Evolutionary conservation across 257 asterid genomes (phyloP), one percentile per base, ranked within the genome.

Genomic region (Solanum medicagineum): DNA sequence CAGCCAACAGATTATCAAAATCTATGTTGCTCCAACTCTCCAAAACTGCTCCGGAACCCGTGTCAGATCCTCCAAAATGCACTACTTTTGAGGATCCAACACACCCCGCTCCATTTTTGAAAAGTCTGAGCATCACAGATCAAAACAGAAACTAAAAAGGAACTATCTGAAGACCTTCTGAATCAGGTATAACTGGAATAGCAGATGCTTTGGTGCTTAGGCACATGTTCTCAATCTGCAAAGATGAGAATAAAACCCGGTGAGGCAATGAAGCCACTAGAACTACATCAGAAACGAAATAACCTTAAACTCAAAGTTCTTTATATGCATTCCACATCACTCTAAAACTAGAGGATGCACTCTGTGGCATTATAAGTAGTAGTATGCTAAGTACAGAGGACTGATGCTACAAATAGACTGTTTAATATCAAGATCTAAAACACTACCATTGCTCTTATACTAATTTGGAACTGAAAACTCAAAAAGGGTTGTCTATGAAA

Each of bases 221-320:
- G 85, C 99, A 95, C 97, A 96, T 93, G 86, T 85, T 92, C 92
- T 94, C 98, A 83, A 96, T 96, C 99, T 95, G 92, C 88, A 92
- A 51, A 86, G 85, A 91, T 80, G 80, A 69, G 71, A 80, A 10
- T 54, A 66, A 69, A 36, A 79, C n/a, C 19, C 12, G 26, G 60
- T 85, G 60, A 87, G 49, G 65, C 40, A 71, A 84, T 53, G 83
- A 77, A 77, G 83, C 26, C 26, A 53, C 62, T 16, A 16, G 5
- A 16, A 49, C 40, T 75, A 53, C 49, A 53, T 77, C 83, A 14
- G 24, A 53, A 77, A 42, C 4, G 44, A 53, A 53, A 53, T 10
- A 77, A 1, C 60, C 63, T 55, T 77, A 51, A 51, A 77, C 49
- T 53, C 65, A 53, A 53, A 26, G 63, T 24, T 77, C 26, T 51